Conservation (phyloP, 2,329 filamentous ascomycete genomes). For the Neophaeococcomyces mojaviensis region DNA sequence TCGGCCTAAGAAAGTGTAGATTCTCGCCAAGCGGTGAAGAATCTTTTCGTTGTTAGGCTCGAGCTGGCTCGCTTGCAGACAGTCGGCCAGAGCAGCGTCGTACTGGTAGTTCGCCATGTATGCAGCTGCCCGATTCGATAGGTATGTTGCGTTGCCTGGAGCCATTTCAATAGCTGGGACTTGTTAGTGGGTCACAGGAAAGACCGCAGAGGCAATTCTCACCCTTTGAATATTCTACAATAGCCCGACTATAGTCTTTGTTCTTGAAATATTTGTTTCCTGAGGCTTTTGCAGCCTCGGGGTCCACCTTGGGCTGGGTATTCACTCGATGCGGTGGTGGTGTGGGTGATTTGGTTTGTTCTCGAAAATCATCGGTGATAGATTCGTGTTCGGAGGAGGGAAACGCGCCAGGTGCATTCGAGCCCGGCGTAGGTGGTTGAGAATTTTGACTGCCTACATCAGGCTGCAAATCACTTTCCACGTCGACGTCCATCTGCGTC, state of each 20-base stretch:
- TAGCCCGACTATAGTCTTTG: slow-evolving; percentile 77
- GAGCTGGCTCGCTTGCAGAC: slow-evolving; percentile 69
- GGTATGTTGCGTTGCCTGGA: slow-evolving; percentile 77
- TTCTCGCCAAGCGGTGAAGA: slow-evolving; percentile 75
- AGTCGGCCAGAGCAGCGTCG: slow-evolving; percentile 75
- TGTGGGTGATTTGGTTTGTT: slow-evolving; percentile 34
- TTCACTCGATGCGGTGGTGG: slow-evolving; percentile 41
- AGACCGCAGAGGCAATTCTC: slow-evolving; percentile 19
- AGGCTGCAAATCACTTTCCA: slow-evolving; percentile 10
- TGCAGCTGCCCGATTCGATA: slow-evolving; percentile 90
- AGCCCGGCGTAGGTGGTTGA: slow-evolving; percentile 17
- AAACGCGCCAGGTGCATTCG: slow-evolving; percentile 18
- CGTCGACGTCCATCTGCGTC: slow-evolving; percentile 69
- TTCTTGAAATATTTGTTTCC: slow-evolving; percentile 98
- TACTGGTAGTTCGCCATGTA: slow-evolving; percentile 83
- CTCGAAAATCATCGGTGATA: slow-evolving; percentile 29
- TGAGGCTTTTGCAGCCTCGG: slow-evolving; percentile 82
- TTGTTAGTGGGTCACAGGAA: slow-evolving; percentile 10
- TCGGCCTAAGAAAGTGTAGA: slow-evolving; percentile 79
- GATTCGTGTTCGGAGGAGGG: slow-evolving; percentile 11
- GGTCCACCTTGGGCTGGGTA: slow-evolving; percentile 56
- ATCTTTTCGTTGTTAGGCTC: slow-evolving; percentile 85
- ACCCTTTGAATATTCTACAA: slow-evolving; percentile 95
- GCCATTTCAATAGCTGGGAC: slow-evolving; percentile 73
- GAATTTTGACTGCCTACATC: slow-evolving; percentile 11